Percentiles rank a stretch among this genome's conserved stretches.
These are phyloP conservation scores for Phyllosticta capitalensis DNA, from an alignment of 2,329 filamentous ascomycete species.

Conservation along the genomic window DNA sequence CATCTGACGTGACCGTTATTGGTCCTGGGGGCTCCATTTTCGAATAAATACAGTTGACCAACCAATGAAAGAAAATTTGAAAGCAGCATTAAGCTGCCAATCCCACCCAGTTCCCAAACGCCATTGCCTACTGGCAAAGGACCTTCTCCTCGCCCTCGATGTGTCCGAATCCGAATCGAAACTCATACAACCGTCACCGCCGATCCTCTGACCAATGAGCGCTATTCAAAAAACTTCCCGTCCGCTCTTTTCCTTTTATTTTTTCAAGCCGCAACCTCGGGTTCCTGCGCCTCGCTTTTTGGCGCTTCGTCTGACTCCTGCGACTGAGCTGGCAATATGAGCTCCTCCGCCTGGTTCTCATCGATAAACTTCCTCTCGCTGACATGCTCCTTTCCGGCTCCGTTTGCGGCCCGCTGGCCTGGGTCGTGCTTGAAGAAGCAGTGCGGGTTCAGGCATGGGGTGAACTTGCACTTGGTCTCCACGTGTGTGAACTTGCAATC, in stretches of 20 bases:
- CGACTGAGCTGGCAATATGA: constrained; percentile 51
- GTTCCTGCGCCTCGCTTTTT: constrained; percentile 2
- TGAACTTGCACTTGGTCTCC: constrained; percentile 78
- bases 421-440: constrained; percentile 87
- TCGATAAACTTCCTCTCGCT: constrained; percentile 85
- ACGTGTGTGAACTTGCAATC: constrained; percentile 88
- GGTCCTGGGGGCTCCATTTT: neutral
- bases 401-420: constrained; percentile 63
- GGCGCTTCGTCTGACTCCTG: neutral
- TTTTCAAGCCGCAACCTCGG: constrained; percentile 2
- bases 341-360: constrained; percentile 57
- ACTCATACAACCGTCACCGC: neutral
- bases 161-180: neutral
- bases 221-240: neutral
- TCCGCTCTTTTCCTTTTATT: neutral
- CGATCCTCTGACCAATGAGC: constrained; percentile 1
- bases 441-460: constrained; percentile 78
- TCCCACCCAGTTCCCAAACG: constrained; percentile 5
- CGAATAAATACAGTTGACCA: neutral
- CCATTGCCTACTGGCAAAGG: neutral
- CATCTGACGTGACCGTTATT: neutral
- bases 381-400: constrained; percentile 52
- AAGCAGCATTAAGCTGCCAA: constrained; percentile 4
- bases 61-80: neutral
- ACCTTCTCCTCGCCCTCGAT: constrained; percentile 3